Base-by-base conservation (phyloP, 169 alveolate genomes). In the Theileria luwenshuni region DNA sequence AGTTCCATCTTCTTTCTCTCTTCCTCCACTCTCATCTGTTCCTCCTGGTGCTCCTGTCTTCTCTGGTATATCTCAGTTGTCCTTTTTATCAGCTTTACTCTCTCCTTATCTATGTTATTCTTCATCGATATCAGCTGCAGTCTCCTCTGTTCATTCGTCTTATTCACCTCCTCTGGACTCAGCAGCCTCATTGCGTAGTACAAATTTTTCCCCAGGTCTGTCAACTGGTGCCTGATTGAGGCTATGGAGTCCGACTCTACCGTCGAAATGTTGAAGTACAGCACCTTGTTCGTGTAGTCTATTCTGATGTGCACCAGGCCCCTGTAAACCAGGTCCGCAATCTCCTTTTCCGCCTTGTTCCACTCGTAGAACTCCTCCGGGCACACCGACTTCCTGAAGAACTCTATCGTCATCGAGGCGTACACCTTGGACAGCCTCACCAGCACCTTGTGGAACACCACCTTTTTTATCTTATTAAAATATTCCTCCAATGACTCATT, bases 321-420 rank as follows among this genome's bases (percentile, higher is more conserved):
- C 21, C 86, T 84, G 62, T 79, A 83, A 12, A 83, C 94, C 73
- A 86, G 61, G 38, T 90, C 94, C 7, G 89, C 94, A 47, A 92
- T 62, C 70, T 81, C 73, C 73, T 75, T 89, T 83, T 90, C 96
- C 12, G 95, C 96, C 52, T 92, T 91, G 51, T 86, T 77, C 97
- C 97, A 93, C 25, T 92, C 72, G 59, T 91, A 77, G 80, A 93
- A 93, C 19, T 83, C 91, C 42, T 83, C 69, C 13, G 96, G 95
- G 77, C 96, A 93, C 35, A 93, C 85, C 74, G 91, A 60, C 61
- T 74, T 80, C 43, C 91, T 91, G 72, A 93, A 93, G 79, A 83
- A 90, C 51, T 90, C 94, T 45, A 93, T 92, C 23, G 93, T 86
- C 72, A 93, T 88, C 17, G 94, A 73, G 2, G 93, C 90, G 68